These are phyloP conservation scores for Rhizophagus prolifer DNA, from an alignment of 192 early-diverging fungal species.

Conservation along the genomic window DNA sequence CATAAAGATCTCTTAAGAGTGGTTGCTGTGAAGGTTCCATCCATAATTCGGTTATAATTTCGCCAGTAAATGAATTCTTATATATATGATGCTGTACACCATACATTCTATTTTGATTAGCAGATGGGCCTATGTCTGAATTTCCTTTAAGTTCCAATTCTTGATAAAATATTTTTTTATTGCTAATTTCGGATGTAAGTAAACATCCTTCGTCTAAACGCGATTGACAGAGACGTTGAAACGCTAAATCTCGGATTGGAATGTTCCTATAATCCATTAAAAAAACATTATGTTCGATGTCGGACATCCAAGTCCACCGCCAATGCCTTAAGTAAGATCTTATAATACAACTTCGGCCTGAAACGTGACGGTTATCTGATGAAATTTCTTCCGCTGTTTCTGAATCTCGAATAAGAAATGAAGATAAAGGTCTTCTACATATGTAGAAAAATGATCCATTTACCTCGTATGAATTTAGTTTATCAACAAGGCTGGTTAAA, in stretches of 20 bases:
- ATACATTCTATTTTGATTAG: constrained; percentile 11
- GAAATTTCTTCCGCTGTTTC: constrained; percentile 10
- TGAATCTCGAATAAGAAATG: constrained; percentile 1
- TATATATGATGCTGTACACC: constrained; percentile 54
- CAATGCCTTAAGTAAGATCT: constrained; percentile 51
- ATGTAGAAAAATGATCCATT: background rate
- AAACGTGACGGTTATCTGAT: constrained; percentile 24
- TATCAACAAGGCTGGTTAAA: background rate
- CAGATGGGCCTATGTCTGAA: constrained; percentile 12
- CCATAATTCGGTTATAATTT: constrained; percentile 56
- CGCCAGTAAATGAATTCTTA: constrained; percentile 39
- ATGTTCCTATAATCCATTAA: constrained; percentile 35
- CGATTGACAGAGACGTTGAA: constrained; percentile 49
- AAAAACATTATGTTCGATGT: constrained; percentile 38
- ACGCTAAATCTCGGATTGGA: constrained; percentile 48
- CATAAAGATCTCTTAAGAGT: constrained; percentile 30
- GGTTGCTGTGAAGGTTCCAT: constrained; percentile 50
- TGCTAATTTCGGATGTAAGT: constrained; percentile 38
- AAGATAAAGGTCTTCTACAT: constrained; percentile 27
- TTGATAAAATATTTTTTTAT: constrained; percentile 47
- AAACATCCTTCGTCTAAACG: constrained; percentile 47
- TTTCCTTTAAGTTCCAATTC: constrained; percentile 38
- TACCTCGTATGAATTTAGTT: background rate
- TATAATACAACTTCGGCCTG: constrained; percentile 45
- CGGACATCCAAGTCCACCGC: constrained; percentile 52